Evolutionary conservation across 75 land plant species (phyloP).

Genomic region (Sequoiadendron giganteum): DNA sequence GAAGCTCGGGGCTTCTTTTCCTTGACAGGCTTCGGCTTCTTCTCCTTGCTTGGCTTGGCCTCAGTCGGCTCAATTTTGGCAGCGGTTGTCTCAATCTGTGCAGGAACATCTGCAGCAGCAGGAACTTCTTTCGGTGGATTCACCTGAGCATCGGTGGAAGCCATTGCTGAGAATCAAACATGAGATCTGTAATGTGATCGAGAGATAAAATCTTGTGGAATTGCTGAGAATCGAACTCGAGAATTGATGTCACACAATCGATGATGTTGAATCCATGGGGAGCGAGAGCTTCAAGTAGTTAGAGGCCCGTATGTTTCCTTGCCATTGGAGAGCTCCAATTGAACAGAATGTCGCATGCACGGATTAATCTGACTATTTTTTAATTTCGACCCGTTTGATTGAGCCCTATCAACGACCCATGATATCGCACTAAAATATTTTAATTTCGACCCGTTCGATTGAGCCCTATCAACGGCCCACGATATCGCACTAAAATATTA

Average conservation of each 20-base stretch:
- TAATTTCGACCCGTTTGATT: neutral
- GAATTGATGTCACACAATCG: neutral
- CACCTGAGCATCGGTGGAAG: neutral
- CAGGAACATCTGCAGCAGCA: neutral
- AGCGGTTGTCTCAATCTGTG: neutral
- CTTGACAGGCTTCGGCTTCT: slow-evolving; percentile 18
- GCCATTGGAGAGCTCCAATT: neutral
- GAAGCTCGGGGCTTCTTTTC: slow-evolving; percentile 38
- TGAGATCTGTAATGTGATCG: neutral
- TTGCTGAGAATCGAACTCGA: too few relatives aligned
- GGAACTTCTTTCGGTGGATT: neutral
- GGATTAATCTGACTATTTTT: neutral
- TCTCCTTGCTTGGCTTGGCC: slow-evolving; percentile 14
- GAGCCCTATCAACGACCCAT: neutral
- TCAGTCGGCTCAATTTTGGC: neutral
- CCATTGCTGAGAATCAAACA: neutral
- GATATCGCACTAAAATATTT: neutral
- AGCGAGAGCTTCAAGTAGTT: slow-evolving; percentile 1
- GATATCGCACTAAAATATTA: neutral
- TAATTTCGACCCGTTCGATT: neutral
- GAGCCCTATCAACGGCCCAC: neutral
- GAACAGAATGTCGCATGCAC: neutral
- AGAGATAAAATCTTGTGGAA: neutral
- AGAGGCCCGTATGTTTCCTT: neutral
- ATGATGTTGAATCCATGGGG: neutral